A percentile compares a stretch with the other conserved stretches of the same genome.
Conservation (phyloP, 2,329 filamentous ascomycete genomes). For the Fusarium tupiense region DNA sequence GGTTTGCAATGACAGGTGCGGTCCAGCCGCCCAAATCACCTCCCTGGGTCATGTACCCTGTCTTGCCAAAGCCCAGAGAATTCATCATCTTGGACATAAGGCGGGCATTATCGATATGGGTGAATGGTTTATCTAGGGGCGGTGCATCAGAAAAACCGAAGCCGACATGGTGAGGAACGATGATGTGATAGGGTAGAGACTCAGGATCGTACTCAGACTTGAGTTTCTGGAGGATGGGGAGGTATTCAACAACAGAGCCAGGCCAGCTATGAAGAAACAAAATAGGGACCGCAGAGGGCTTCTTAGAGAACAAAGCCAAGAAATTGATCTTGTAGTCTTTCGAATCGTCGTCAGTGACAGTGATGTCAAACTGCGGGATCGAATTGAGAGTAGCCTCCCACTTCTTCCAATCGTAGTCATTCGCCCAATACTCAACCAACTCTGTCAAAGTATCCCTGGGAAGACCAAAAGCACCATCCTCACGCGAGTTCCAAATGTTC, state of each 20-base stretch:
- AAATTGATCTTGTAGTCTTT: slow-evolving; percentile 19
- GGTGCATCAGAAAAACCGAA: slow-evolving; percentile 7
- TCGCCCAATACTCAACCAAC: slow-evolving; percentile 2
- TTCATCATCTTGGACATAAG: slow-evolving; percentile 25
- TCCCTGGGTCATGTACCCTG: slow-evolving; percentile 21
- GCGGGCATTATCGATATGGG: not conserved
- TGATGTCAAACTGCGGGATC: slow-evolving; percentile 23
- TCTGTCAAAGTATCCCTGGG: not conserved
- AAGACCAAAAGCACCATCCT: not conserved
- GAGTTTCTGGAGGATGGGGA: slow-evolving; percentile 16
- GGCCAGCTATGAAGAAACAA: slow-evolving; percentile 33
- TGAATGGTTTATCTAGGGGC: not conserved
- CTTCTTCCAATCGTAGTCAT: slow-evolving; percentile 15
- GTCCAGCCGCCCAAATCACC: slow-evolving; percentile 26
- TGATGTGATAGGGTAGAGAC: slow-evolving; percentile 12
- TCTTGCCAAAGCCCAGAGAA: not conserved
- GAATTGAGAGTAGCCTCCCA: slow-evolving; percentile 31
- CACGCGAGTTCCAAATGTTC: not conserved
- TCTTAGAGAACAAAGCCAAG: slow-evolving; percentile 17
- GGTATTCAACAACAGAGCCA: slow-evolving; percentile 27
- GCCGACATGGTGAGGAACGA: slow-evolving; percentile 12
- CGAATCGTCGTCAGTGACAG: slow-evolving; percentile 5
- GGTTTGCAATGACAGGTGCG: slow-evolving; percentile 15
- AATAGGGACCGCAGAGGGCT: not conserved
- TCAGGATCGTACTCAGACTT: not conserved